Percentiles rank a stretch among this genome's conserved stretches.
Evolutionary conservation across 768 basidiomycete species (phyloP).

Genomic region (Amanita phalloides): DNA sequence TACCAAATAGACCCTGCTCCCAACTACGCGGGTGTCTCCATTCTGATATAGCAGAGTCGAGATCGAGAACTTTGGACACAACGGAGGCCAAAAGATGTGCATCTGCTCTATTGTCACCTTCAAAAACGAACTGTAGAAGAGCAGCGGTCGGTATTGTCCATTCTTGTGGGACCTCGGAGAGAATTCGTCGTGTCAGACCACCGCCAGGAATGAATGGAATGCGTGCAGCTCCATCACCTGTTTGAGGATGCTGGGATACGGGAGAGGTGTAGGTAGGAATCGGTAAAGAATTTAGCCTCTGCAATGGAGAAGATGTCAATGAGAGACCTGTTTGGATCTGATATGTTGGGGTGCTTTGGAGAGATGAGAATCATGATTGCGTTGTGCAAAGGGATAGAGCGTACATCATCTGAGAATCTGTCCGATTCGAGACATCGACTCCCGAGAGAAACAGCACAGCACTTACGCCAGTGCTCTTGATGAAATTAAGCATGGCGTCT

Average conservation of each 20-base stretch:
- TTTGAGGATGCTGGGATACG: conserved; percentile 22
- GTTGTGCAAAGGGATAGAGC: conserved; percentile 13
- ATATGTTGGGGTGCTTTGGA: conserved; percentile 52
- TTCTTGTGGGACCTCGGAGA: conserved; percentile 40
- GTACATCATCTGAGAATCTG: conserved; percentile 72
- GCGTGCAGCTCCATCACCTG: conserved; percentile 12
- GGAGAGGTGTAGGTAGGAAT: conserved; percentile 47
- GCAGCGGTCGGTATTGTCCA: conserved; percentile 46
- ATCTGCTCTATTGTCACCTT: conserved; percentile 75
- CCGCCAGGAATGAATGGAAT: conserved; percentile 75
- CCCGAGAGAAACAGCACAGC: conserved; percentile 60
- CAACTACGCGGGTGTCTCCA: conserved; percentile 66
- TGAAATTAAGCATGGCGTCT: conserved; percentile 43
- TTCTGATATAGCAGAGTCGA: conserved; percentile 19
- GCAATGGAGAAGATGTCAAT: conserved; percentile 32
- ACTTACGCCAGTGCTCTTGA: conserved; percentile 35
- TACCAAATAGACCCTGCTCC: conserved; percentile 59
- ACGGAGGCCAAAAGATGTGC: conserved; percentile 51
- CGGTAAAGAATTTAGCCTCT: conserved; percentile 31
- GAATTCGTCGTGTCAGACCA: conserved; percentile 57
- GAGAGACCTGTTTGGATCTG: conserved; percentile 39
- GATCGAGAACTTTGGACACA: conserved; percentile 34
- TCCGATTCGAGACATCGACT: conserved; percentile 63
- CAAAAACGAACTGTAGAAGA: conserved; percentile 66
- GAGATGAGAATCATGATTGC: neutral